phyloP scores from a whole-genome alignment of 371 early-diverging fungal genomes.

The Lichtheimia corymbifera region DNA sequence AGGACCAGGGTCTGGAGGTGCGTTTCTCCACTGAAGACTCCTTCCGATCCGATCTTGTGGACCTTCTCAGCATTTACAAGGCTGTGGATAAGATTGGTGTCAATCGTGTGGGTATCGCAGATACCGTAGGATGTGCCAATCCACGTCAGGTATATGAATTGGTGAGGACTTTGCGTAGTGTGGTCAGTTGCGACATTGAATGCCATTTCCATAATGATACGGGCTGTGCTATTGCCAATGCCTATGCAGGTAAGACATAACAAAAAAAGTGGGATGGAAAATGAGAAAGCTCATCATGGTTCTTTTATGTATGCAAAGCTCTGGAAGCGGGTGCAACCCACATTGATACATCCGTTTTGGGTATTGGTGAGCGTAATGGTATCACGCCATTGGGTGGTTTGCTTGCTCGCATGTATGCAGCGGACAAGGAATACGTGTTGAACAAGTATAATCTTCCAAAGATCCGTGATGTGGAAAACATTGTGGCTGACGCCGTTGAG shows the following conservation, averaged over 20 bases:
- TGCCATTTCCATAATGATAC: conserved; percentile 98
- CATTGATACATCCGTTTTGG: conserved; percentile 94
- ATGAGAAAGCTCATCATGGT: background rate
- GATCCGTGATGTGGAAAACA: conserved; percentile 90
- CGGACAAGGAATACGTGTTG: conserved; percentile 84
- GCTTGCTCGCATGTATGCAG: conserved; percentile 92
- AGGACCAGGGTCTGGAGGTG: conserved; percentile 90
- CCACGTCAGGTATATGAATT: conserved; percentile 97
- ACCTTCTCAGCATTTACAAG: conserved; percentile 89
- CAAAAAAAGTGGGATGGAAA: too few species aligned
- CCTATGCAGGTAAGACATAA: conserved; percentile 60
- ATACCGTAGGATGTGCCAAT: conserved; percentile 95
- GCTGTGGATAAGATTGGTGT: conserved; percentile 93
- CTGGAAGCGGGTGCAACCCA: conserved; percentile 96
- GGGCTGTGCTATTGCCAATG: conserved; percentile 95
- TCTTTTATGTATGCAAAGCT: conserved; percentile 33
- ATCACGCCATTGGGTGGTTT: conserved; percentile 93
- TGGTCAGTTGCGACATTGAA: conserved; percentile 95
- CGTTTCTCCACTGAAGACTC: conserved; percentile 96
- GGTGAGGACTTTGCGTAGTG: conserved; percentile 86
- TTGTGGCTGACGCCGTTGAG: conserved; percentile 91
- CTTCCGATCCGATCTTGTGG: conserved; percentile 92
- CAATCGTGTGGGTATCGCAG: conserved; percentile 95
- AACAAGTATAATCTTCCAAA: conserved; percentile 86
- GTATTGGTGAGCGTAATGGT: conserved; percentile 96